Conservation (phyloP, 2,329 filamentous ascomycete species). For the Hypomyces rosellus region DNA sequence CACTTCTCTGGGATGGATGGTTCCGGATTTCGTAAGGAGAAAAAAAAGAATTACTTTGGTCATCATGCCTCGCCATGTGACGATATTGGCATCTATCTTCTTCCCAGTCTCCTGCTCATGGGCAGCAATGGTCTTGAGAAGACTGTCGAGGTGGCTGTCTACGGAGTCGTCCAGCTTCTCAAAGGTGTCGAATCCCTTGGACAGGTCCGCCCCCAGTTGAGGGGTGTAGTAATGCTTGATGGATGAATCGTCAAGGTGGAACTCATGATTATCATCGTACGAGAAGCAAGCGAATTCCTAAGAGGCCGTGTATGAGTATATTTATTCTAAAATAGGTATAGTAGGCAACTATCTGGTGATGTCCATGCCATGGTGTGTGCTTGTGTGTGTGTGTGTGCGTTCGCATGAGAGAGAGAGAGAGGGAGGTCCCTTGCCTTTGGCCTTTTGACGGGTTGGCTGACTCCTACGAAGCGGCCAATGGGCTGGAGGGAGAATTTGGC, state of each 20-base stretch:
- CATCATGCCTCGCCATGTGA: conserved; percentile 98
- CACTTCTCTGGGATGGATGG: conserved; percentile 6
- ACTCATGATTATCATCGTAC: conserved; percentile 77
- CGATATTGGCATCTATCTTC: conserved; percentile 67
- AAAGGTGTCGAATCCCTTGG: conserved; percentile 74
- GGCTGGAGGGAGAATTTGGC: conserved; percentile 60
- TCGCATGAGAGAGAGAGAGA: too few relatives aligned
- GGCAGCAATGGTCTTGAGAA: conserved; percentile 68
- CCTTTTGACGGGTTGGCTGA: conserved; percentile 64
- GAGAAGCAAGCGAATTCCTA: conserved; percentile 92
- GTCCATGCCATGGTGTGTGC: background rate
- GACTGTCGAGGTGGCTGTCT: conserved; percentile 83
- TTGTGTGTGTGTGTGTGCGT: too few relatives aligned
- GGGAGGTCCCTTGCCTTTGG: conserved; percentile 52
- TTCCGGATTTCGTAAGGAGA: background rate
- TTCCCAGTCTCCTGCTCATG: conserved; percentile 63
- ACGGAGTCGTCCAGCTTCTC: conserved; percentile 70
- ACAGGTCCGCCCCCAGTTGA: conserved; percentile 64
- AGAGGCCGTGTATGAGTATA: background rate
- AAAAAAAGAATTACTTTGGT: conserved; percentile 61
- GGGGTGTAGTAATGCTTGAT: conserved; percentile 86
- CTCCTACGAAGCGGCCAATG: conserved; percentile 60
- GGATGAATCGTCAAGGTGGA: conserved; percentile 69
- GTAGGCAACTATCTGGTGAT: background rate
- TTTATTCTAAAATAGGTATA: background rate